Conservation (phyloP, 2,329 filamentous ascomycete species). For the Aspergillus melleus region DNA sequence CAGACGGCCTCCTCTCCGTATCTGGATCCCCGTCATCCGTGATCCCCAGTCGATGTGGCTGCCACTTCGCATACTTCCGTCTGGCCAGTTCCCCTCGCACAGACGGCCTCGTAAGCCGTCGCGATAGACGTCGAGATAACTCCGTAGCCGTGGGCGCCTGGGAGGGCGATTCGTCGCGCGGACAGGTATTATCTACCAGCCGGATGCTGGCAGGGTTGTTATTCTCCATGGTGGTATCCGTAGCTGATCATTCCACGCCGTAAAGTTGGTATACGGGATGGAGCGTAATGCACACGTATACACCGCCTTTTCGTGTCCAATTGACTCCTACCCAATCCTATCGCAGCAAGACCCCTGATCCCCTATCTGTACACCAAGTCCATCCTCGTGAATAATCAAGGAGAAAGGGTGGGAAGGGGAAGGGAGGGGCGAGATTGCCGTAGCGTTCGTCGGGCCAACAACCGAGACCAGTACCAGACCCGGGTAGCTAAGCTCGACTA, state of each 20-base stretch:
- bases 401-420: background rate
- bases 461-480: background rate
- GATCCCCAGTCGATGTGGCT: constrained; percentile 58
- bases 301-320: background rate
- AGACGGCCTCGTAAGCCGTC: constrained; percentile 25
- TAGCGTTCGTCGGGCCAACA: background rate
- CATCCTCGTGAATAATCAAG: background rate
- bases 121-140: constrained; percentile 18
- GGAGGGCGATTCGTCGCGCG: constrained; percentile 24
- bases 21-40: constrained; percentile 18
- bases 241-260: background rate
- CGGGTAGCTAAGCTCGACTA: background rate
- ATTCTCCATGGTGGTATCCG: constrained; percentile 25
- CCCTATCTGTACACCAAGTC: background rate
- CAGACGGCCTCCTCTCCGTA: constrained; percentile 8
- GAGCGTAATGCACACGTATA: background rate
- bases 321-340: background rate
- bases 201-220: constrained; percentile 25
- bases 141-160: constrained; percentile 7
- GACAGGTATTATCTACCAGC: constrained; percentile 43
- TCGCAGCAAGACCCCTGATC: background rate
- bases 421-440: background rate
- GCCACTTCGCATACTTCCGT: constrained; percentile 51
- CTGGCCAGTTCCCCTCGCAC: constrained; percentile 42
- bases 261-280: background rate